Base-by-base conservation (phyloP, 2,329 filamentous ascomycete genomes). In the Paracamarosporium sp. region DNA sequence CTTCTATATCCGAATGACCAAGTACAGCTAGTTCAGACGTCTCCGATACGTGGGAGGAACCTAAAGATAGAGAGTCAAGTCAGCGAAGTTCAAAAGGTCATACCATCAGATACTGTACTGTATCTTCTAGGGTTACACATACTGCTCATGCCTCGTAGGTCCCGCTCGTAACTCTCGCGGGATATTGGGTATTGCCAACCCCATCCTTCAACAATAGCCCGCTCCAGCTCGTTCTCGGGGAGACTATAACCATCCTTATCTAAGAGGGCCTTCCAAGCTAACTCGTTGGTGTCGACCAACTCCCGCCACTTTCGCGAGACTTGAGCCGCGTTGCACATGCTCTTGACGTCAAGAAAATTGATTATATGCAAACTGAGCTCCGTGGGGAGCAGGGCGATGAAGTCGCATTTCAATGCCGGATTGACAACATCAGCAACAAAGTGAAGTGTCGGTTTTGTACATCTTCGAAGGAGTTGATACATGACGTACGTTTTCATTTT, bases 401-500 rank as follows among this genome's bases (percentile, higher is more conserved):
- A 97, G 74, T 99, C 95, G 72, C 93, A 96, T 76, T 97, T 97
- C 55, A 99, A 79, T 0, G 94, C 92, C 7, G 95, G 95, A 70
- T 97, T 97, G 63, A 99, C 93, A 13, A 93, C 88, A 64, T 93
- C 89, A 33, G 94, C 93, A 54, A 99, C 89, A 53, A 96, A 89
- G 70, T 95, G 92, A 5, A 99, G 82, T 0, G 93, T 97, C 40
- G 92, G 90, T 65, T 96, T 90, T 5, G 92, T 87, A 71, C 93
- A 98, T 45, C 95, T 86, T 55, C 92, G 89, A 25, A 99, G 84
- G 54, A 99, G 87, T 73, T 99, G 94, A 73, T 96, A 98, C 88
- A 99, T 96, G 79, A 99, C 89, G 72, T 96, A 96, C 0, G 90
- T 91, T 78, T 99, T 95, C 85, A 99, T 88, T 68, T 95, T 90